Conservation (phyloP, 331 rosid species). For the Pyrus hybrid region DNA sequence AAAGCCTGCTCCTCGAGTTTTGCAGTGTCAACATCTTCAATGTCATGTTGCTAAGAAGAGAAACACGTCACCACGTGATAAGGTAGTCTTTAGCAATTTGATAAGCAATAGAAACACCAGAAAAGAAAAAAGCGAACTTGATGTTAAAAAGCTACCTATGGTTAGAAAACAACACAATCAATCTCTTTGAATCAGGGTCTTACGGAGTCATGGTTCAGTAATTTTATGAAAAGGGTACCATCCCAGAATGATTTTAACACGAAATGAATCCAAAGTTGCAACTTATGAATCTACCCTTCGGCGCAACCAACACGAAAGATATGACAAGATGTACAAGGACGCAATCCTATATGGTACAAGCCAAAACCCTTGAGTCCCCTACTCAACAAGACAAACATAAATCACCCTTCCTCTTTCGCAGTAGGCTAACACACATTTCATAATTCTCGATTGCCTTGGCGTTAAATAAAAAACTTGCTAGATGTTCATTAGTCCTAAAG, state of each 20-base stretch:
- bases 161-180: background rate
- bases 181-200: background rate
- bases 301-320: background rate
- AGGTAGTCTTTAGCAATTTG: background rate
- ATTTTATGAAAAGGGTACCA: background rate
- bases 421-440: background rate
- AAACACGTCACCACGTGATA: slow-evolving; percentile 2
- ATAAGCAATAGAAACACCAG: background rate
- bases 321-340: background rate
- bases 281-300: background rate
- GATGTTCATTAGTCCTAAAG: background rate
- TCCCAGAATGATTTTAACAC: background rate
- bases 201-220: background rate
- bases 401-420: background rate
- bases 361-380: background rate
- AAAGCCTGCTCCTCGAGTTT: slow-evolving; percentile 61
- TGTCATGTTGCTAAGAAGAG: slow-evolving; percentile 23
- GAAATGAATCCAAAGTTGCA: background rate
- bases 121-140: background rate
- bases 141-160: background rate
- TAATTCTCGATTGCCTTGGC: background rate
- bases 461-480: background rate
- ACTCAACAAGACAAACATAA: background rate
- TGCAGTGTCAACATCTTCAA: slow-evolving; percentile 35
- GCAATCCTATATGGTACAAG: background rate